These are phyloP conservation scores for Globisporangium okanoganense DNA, from an alignment of 352 stramenopile species.

Conservation along the genomic window DNA sequence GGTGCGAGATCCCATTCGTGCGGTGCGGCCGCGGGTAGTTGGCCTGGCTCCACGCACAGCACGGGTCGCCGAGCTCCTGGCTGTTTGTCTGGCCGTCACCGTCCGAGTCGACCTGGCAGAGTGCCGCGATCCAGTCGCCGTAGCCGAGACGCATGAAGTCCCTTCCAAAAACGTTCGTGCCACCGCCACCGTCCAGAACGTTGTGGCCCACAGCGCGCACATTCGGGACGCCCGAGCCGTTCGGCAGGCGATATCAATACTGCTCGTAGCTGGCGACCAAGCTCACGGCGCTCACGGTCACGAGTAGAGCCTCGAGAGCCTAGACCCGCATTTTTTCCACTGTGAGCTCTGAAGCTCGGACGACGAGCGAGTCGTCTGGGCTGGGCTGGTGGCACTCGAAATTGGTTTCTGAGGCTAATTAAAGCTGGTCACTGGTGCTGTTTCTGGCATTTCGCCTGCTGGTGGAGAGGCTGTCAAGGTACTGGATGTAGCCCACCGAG, in stretches of 20 bases:
- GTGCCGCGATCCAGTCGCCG: neutral
- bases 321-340: neutral
- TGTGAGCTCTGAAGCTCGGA: neutral
- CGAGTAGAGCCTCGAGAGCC: neutral
- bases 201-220: conserved; percentile 2
- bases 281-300: neutral
- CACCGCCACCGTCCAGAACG: neutral
- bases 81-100: conserved; percentile 54
- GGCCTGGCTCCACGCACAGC: conserved; percentile 26
- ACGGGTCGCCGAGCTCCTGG: conserved; percentile 56
- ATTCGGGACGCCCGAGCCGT: conserved; percentile 3
- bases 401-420: neutral
- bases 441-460: neutral
- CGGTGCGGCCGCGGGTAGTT: neutral
- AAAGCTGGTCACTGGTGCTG: neutral
- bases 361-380: neutral
- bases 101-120: conserved; percentile 23
- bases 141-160: neutral
- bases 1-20: neutral
- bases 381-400: neutral
- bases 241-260: conserved; percentile 6
- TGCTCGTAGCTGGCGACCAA: conserved; percentile 5
- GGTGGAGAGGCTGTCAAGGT: conserved; percentile 28
- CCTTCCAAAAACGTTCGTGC: neutral
- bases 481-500: conserved; percentile 44